Percentiles rank a stretch among this genome's conserved stretches.
Evolutionary conservation across 352 stramenopile genomes (phyloP).

Genomic region (Globisporangium viniferum): DNA sequence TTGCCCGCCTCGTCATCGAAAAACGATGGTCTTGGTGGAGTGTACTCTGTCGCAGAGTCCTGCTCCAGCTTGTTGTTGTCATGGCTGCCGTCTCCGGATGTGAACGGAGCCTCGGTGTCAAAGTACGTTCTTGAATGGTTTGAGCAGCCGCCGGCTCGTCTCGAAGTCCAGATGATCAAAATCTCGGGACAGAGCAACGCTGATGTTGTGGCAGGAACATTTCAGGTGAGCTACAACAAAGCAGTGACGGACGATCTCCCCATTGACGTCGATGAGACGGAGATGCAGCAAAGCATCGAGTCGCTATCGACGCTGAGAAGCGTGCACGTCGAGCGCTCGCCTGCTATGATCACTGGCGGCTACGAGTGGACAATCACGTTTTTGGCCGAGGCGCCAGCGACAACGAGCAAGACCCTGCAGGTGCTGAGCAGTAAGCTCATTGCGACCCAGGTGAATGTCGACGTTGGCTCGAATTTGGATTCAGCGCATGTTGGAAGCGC

Average conservation of each 20-base stretch:
- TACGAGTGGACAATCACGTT: slow-evolving; percentile 85
- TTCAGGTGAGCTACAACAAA: slow-evolving; percentile 62
- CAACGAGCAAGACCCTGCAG: slow-evolving; percentile 36
- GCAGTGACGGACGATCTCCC: slow-evolving; percentile 50
- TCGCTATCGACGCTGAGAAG: slow-evolving; percentile 51
- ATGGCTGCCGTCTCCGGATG: slow-evolving; percentile 43
- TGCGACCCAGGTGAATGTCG: slow-evolving; percentile 22
- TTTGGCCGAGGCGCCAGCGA: slow-evolving; percentile 44
- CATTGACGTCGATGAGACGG: slow-evolving; percentile 47
- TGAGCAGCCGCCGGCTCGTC: slow-evolving; percentile 29
- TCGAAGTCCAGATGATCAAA: slow-evolving; percentile 72
- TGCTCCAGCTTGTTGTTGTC: slow-evolving; percentile 39
- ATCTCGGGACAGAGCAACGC: slow-evolving; percentile 38
- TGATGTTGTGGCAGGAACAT: slow-evolving; percentile 65
- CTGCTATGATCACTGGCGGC: slow-evolving; percentile 27
- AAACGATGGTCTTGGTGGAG: not conserved
- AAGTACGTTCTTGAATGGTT: slow-evolving; percentile 82
- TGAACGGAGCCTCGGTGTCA: slow-evolving; percentile 44
- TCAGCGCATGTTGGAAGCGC: slow-evolving; percentile 41
- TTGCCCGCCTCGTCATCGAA: slow-evolving; percentile 28
- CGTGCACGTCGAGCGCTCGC: slow-evolving; percentile 77
- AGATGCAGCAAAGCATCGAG: slow-evolving; percentile 63
- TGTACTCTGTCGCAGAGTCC: slow-evolving; percentile 36
- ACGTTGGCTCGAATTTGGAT: slow-evolving; percentile 47
- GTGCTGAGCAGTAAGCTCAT: slow-evolving; percentile 37